These are phyloP conservation scores for Collariella sp. DNA, from an alignment of 495 filamentous ascomycete genomes.

Conservation along the genomic window DNA sequence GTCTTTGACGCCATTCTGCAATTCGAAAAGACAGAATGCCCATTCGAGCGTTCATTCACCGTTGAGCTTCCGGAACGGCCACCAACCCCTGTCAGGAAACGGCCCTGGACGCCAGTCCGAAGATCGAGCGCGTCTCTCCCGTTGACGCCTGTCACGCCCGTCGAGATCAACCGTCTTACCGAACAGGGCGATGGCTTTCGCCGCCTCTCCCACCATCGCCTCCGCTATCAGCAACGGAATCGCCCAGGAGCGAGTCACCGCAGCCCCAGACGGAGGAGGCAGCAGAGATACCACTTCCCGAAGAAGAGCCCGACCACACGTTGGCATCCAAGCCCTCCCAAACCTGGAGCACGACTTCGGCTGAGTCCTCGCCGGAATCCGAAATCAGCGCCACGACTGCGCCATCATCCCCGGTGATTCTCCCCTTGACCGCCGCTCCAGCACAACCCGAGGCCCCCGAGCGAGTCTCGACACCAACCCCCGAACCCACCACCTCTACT, in stretches of 20 bases:
- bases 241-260: conserved; percentile 32
- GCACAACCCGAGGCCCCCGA: not conserved
- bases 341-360: conserved; percentile 9
- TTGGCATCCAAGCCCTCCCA: conserved; percentile 29
- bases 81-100: conserved; percentile 55
- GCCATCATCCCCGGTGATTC: conserved; percentile 9
- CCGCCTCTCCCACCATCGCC: conserved; percentile 43
- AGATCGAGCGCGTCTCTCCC: conserved; percentile 28
- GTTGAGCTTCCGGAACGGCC: conserved; percentile 66
- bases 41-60: conserved; percentile 68
- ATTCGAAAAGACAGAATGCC: conserved; percentile 82
- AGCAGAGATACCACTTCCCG: conserved; percentile 14
- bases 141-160: conserved; percentile 19
- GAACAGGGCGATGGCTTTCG: conserved; percentile 50
- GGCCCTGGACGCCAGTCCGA: conserved; percentile 58
- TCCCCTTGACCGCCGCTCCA: not conserved
- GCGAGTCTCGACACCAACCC: not conserved
- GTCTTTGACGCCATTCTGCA: conserved; percentile 63
- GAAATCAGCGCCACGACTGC: conserved; percentile 9
- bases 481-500: not conserved
- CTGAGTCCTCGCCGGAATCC: conserved; percentile 1
- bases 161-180: conserved; percentile 36
- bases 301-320: conserved; percentile 38
- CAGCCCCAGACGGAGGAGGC: conserved; percentile 20
- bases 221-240: conserved; percentile 34